phyloP scores from a whole-genome alignment of 2,329 filamentous ascomycete genomes.

The Colletotrichum zoysiae region DNA sequence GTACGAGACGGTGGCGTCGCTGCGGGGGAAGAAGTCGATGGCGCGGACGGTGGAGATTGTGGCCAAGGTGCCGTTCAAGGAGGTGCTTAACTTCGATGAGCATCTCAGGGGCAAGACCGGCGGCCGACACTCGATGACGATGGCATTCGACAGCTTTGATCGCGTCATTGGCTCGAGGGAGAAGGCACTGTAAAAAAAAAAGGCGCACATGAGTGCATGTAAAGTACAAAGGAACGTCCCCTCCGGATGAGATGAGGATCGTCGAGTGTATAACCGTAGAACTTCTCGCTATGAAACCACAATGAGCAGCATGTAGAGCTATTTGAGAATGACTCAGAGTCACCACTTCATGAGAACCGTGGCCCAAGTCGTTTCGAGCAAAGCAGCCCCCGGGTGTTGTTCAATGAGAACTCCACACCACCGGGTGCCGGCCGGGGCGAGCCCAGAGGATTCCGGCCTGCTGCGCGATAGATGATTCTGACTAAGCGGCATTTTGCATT shows the following conservation, averaged over 20 bases:
- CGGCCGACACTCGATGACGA: constrained; percentile 75
- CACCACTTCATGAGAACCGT: not conserved
- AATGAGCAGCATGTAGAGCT: too few species aligned
- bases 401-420: too few species aligned
- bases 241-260: not conserved
- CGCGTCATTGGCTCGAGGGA: constrained; percentile 67
- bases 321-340: not conserved
- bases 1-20: constrained; percentile 73
- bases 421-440: not conserved
- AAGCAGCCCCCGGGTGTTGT: not conserved
- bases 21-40: constrained; percentile 62
- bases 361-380: not conserved
- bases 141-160: constrained; percentile 70
- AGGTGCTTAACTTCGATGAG: constrained; percentile 96
- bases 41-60: constrained; percentile 74
- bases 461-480: not conserved
- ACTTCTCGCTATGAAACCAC: not conserved
- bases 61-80: constrained; percentile 90
- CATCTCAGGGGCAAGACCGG: constrained; percentile 90
- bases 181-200: constrained; percentile 55
- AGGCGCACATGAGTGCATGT: not conserved
- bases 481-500: not conserved
- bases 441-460: too few species aligned
- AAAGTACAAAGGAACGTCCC: not conserved
- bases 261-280: not conserved